phyloP scores from a whole-genome alignment of 2,329 filamentous ascomycete species.

The Colletotrichum tabaci region DNA sequence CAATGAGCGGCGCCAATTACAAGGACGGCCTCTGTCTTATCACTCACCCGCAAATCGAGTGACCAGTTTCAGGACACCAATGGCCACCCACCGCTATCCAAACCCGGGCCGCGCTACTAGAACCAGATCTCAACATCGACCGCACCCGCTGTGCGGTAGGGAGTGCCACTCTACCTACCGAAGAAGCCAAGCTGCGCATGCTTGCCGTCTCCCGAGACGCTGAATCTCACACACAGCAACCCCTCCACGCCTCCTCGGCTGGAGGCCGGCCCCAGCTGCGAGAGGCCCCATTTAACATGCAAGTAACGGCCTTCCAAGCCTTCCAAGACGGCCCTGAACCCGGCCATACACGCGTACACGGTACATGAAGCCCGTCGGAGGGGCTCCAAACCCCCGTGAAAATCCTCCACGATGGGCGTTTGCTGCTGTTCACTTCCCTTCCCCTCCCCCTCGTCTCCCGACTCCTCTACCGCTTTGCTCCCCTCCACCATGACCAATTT shows the following conservation, averaged over 20 bases:
- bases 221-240: slow-evolving; percentile 23
- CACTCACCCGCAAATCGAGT: slow-evolving; percentile 27
- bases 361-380: slow-evolving; percentile 29
- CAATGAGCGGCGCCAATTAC: slow-evolving; percentile 37
- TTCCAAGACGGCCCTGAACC: slow-evolving; percentile 34
- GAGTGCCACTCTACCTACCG: slow-evolving; percentile 14
- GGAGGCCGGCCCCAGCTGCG: slow-evolving; percentile 25
- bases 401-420: slow-evolving; percentile 37
- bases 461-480: slow-evolving; percentile 18
- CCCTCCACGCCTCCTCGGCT: slow-evolving; percentile 20
- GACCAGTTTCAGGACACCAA: slow-evolving; percentile 35
- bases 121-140: slow-evolving; percentile 21
- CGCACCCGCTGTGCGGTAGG: slow-evolving; percentile 16
- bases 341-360: slow-evolving; percentile 30
- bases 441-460: slow-evolving; percentile 24
- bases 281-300: slow-evolving; percentile 38
- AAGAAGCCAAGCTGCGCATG: slow-evolving; percentile 34
- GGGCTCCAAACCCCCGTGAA: slow-evolving; percentile 35
- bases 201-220: slow-evolving; percentile 15
- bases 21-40: slow-evolving; percentile 14
- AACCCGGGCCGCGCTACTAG: slow-evolving; percentile 20
- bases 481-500: slow-evolving; percentile 65
- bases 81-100: slow-evolving; percentile 31
- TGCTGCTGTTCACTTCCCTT: slow-evolving; percentile 37
- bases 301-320: slow-evolving; percentile 32